Evolutionary conservation across 768 basidiomycete species (phyloP).

Genomic region (Leccinum pellstonianum): DNA sequence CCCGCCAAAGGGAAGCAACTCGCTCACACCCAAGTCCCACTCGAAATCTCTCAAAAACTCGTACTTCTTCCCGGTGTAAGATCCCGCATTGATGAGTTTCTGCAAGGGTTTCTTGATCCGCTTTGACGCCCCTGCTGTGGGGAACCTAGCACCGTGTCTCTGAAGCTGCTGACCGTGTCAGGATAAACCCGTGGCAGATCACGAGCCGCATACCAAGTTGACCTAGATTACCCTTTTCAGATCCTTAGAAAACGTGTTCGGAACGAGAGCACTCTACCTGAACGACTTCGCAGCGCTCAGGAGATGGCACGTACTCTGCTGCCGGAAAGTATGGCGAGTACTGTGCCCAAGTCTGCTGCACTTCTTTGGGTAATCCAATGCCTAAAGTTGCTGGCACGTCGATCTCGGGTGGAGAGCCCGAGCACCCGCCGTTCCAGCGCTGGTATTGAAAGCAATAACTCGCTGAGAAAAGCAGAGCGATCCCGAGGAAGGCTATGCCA

Average conservation of each 20-base stretch:
- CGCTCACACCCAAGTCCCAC: slow-evolving; percentile 56
- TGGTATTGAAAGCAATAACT: slow-evolving; percentile 13
- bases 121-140: slow-evolving; percentile 49
- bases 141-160: slow-evolving; percentile 78
- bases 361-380: slow-evolving; percentile 17
- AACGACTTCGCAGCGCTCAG: slow-evolving; percentile 48
- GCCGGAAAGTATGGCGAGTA: slow-evolving; percentile 61
- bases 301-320: slow-evolving; percentile 44
- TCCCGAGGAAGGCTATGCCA: slow-evolving; percentile 5
- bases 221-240: slow-evolving; percentile 17
- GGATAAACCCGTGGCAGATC: background rate
- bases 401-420: background rate
- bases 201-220: slow-evolving; percentile 27
- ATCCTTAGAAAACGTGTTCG: background rate
- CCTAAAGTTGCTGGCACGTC: background rate
- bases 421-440: slow-evolving; percentile 6
- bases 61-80: slow-evolving; percentile 46
- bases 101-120: slow-evolving; percentile 47
- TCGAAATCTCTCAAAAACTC: slow-evolving; percentile 58
- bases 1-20: slow-evolving; percentile 68
- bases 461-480: slow-evolving; percentile 16
- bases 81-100: slow-evolving; percentile 50
- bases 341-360: slow-evolving; percentile 50
- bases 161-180: slow-evolving; percentile 52
- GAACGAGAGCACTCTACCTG: slow-evolving; percentile 41